These are phyloP conservation scores for Fremontodendron californicum DNA, from an alignment of 345 rosid genomes.

Conservation along the genomic window DNA sequence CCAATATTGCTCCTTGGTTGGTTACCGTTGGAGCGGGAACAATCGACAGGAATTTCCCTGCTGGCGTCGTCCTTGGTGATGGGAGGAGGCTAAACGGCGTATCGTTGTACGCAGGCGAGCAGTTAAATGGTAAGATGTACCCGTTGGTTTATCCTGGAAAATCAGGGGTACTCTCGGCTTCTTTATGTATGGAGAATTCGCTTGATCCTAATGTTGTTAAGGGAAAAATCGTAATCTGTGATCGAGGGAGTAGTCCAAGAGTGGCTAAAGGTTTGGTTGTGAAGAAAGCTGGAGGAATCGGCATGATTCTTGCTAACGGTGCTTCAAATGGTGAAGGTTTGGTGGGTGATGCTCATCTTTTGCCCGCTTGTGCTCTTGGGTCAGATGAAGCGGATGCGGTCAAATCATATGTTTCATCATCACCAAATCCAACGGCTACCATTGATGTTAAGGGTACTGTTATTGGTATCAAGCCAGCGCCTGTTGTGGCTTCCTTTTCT, in stretches of 20 bases:
- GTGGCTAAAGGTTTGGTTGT: slow-evolving; percentile 83
- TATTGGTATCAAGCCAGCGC: slow-evolving; percentile 74
- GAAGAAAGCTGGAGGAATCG: slow-evolving; percentile 77
- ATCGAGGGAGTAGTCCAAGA: slow-evolving; percentile 70
- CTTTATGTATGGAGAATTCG: slow-evolving; percentile 76
- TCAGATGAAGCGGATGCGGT: slow-evolving; percentile 64
- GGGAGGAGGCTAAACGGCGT: slow-evolving; percentile 61
- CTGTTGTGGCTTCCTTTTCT: slow-evolving; percentile 79
- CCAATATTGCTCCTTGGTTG: slow-evolving; percentile 75
- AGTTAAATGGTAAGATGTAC: slow-evolving; percentile 54
- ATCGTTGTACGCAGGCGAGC: slow-evolving; percentile 57
- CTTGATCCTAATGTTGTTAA: slow-evolving; percentile 52
- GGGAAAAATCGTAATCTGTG: slow-evolving; percentile 79
- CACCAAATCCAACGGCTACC: slow-evolving; percentile 43
- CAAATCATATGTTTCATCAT: slow-evolving; percentile 47
- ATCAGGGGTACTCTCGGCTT: slow-evolving; percentile 49
- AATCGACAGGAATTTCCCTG: slow-evolving; percentile 70
- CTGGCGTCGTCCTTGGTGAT: slow-evolving; percentile 55
- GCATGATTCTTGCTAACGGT: slow-evolving; percentile 82
- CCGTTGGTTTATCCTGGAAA: slow-evolving; percentile 71
- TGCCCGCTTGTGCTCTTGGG: slow-evolving; percentile 72
- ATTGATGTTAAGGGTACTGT: slow-evolving; percentile 68
- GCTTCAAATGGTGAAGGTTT: slow-evolving; percentile 77
- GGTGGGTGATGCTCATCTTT: slow-evolving; percentile 74
- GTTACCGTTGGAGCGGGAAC: slow-evolving; percentile 74